Conservation (phyloP, 2,329 filamentous ascomycete genomes). For the Trematosphaeria pertusa region DNA sequence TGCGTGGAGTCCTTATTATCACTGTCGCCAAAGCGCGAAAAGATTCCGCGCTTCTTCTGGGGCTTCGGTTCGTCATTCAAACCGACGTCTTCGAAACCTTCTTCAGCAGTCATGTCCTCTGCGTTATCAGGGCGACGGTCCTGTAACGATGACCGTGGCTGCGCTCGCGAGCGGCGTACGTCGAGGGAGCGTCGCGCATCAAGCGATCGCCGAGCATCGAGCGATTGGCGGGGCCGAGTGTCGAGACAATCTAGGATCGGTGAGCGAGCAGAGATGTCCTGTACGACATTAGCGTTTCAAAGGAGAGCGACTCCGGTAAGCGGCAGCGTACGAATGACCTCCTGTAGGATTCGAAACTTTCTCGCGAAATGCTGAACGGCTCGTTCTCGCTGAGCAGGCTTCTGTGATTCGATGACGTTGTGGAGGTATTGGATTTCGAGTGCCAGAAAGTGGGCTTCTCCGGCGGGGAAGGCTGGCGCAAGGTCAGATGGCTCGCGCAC, state of each 20-base stretch:
- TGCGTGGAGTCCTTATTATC: constrained; percentile 32
- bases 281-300: constrained; percentile 46
- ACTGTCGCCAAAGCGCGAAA: constrained; percentile 78
- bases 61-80: constrained; percentile 77
- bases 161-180: constrained; percentile 59
- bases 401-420: constrained; percentile 63
- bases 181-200: constrained; percentile 70
- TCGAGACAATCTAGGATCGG: constrained; percentile 68
- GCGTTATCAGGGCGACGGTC: constrained; percentile 65
- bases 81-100: constrained; percentile 89
- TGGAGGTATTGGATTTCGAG: constrained; percentile 56
- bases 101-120: constrained; percentile 70
- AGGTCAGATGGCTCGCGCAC: constrained; percentile 23
- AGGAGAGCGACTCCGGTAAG: background rate
- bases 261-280: constrained; percentile 92
- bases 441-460: constrained; percentile 85
- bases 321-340: constrained; percentile 83
- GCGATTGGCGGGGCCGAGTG: constrained; percentile 59
- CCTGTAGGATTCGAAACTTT: constrained; percentile 96
- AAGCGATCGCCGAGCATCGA: constrained; percentile 73
- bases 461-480: constrained; percentile 72
- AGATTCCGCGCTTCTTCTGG: constrained; percentile 78
- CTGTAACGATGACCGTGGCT: constrained; percentile 67
- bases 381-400: constrained; percentile 82
- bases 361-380: constrained; percentile 91